A percentile compares a stretch with the other conserved stretches of the same genome.
phyloP scores from a whole-genome alignment of 2,329 filamentous ascomycete species.

The Rutstroemia sydowiana region DNA sequence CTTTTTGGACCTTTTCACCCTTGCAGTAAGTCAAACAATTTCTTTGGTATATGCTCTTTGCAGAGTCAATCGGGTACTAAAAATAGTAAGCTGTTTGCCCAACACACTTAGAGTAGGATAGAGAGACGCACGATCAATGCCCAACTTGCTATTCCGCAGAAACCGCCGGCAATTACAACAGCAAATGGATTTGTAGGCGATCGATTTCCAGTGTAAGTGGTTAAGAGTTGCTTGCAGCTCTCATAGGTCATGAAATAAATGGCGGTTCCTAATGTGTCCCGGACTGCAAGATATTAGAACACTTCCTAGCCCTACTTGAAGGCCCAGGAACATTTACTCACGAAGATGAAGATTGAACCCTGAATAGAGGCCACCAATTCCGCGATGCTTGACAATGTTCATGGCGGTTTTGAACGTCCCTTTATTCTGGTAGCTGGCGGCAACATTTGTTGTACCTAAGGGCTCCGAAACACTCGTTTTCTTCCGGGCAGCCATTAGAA shows the following conservation, averaged over 20 bases:
- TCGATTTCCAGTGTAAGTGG: constrained; percentile 62
- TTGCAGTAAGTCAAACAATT: constrained; percentile 66
- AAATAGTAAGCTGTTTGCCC: constrained; percentile 1
- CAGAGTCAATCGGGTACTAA: constrained; percentile 61
- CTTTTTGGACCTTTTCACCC: constrained; percentile 54
- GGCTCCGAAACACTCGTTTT: constrained; percentile 32
- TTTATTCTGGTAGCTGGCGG: constrained; percentile 67
- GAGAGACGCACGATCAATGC: constrained; percentile 35
- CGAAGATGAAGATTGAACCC: constrained; percentile 72
- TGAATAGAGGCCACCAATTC: constrained; percentile 67
- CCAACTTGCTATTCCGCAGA: constrained; percentile 81
- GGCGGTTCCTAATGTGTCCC: constrained; percentile 74
- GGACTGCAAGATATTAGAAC: constrained; percentile 42
- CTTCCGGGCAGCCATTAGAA: constrained; percentile 59
- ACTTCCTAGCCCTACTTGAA: background rate
- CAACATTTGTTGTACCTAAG: constrained; percentile 35
- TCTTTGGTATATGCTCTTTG: constrained; percentile 79
- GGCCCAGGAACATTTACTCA: constrained; percentile 40
- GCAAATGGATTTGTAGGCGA: constrained; percentile 73
- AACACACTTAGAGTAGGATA: background rate
- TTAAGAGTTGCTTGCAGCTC: constrained; percentile 74
- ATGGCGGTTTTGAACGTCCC: constrained; percentile 69
- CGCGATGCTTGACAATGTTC: constrained; percentile 69
- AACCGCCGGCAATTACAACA: constrained; percentile 68
- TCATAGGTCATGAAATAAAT: constrained; percentile 91